Conservation (phyloP, 2,329 filamentous ascomycete species). For the Alternaria arborescens region DNA sequence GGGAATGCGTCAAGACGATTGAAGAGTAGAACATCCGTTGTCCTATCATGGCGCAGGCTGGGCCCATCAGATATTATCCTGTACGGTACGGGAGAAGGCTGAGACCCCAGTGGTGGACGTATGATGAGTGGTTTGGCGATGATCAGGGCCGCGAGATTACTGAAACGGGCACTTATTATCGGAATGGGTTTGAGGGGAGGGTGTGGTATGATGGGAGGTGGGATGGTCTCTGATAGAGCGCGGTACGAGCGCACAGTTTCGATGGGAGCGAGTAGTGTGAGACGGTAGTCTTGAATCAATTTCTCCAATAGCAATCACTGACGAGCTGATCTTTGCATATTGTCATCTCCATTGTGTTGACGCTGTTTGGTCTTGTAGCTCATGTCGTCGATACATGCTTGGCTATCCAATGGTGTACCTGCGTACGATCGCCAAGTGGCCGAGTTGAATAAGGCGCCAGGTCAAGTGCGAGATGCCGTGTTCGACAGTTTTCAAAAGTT, state of each 20-base stretch:
- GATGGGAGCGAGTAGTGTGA: not conserved
- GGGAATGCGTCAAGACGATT: constrained; percentile 97
- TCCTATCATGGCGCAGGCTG: too few species aligned
- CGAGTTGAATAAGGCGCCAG: not conserved
- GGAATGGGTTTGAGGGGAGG: not conserved
- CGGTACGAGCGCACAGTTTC: not conserved
- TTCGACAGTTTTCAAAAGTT: not conserved
- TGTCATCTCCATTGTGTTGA: not conserved
- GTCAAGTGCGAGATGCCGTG: not conserved
- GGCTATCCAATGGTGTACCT: not conserved
- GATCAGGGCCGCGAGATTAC: not conserved
- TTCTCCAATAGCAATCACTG: not conserved
- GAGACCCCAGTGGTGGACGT: not conserved
- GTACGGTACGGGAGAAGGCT: not conserved
- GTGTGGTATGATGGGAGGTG: not conserved
- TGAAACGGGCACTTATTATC: not conserved
- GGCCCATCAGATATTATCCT: not conserved
- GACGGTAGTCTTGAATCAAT: not conserved
- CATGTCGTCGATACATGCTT: not conserved
- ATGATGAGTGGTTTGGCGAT: not conserved
- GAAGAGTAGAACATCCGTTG: constrained; percentile 69
- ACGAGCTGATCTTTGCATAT: rapidly evolving
- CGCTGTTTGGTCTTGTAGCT: not conserved
- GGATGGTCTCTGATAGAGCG: not conserved
- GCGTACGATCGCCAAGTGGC: not conserved